phyloP scores from a whole-genome alignment of 2,329 filamentous ascomycete species.

The Paracorniculantispora psalliotae region DNA sequence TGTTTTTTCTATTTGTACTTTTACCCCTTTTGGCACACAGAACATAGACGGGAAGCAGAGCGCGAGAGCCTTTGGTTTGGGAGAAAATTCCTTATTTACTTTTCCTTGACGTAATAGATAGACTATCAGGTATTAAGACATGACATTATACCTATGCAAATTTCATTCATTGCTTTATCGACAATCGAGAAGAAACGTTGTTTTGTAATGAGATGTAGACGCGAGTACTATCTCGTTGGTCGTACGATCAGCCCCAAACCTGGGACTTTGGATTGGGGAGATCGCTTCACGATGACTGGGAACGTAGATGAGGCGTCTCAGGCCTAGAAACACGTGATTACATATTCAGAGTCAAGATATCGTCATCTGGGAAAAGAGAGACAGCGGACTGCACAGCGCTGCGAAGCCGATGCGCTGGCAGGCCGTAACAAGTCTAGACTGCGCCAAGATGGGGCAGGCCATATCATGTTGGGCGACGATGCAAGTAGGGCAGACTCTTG shows the following conservation, averaged over 20 bases:
- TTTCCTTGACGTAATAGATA: slow-evolving; percentile 9
- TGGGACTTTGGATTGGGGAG: not conserved
- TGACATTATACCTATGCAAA: slow-evolving; percentile 1
- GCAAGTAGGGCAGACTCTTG: not conserved
- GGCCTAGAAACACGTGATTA: not conserved
- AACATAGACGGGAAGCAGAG: slow-evolving; percentile 15
- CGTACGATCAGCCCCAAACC: not conserved
- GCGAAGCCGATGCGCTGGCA: not conserved
- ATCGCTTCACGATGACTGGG: not conserved
- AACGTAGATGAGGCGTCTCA: not conserved
- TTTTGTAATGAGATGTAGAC: not conserved
- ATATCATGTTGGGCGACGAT: not conserved
- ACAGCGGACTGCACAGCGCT: not conserved
- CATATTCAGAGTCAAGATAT: not conserved
- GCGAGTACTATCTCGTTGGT: not conserved
- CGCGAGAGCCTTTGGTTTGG: slow-evolving; percentile 1
- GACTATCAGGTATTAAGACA: slow-evolving; percentile 5
- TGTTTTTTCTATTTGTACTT: slow-evolving; percentile 12
- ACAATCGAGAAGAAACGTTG: not conserved
- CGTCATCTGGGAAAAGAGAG: not conserved
- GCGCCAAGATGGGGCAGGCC: not conserved
- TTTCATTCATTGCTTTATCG: not conserved
- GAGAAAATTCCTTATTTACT: not conserved
- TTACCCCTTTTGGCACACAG: slow-evolving; percentile 14
- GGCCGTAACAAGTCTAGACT: not conserved